A percentile compares a stretch with the other conserved stretches of the same genome.
These are phyloP conservation scores for Alternaria ethzedia DNA, from an alignment of 2,329 filamentous ascomycete genomes.

Conservation along the genomic window DNA sequence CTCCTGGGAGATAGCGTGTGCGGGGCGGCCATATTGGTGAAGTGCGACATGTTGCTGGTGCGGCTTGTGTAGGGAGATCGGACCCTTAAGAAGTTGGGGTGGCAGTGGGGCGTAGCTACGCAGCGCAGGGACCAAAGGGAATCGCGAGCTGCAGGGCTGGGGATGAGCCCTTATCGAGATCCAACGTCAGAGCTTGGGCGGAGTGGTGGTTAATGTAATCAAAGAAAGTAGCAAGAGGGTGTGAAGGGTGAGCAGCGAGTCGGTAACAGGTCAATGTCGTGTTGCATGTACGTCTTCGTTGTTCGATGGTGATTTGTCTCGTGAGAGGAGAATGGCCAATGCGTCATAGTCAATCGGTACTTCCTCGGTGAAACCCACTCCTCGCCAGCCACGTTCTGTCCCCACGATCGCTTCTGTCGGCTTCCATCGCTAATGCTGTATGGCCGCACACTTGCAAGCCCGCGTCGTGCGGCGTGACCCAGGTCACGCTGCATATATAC, in stretches of 20 bases:
- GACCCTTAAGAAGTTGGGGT: conserved; percentile 48
- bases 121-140: conserved; percentile 22
- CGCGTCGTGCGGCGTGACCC: not conserved
- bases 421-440: conserved; percentile 15
- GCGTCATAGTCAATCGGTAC: conserved; percentile 31
- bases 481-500: conserved; percentile 15
- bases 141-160: conserved; percentile 12
- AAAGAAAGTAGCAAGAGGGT: conserved; percentile 9
- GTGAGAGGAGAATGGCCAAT: conserved; percentile 21
- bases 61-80: conserved; percentile 71
- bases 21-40: conserved; percentile 30
- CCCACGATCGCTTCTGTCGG: conserved; percentile 20
- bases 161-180: conserved; percentile 9
- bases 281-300: conserved; percentile 47
- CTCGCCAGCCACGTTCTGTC: conserved; percentile 13
- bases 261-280: conserved; percentile 23
- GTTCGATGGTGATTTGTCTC: conserved; percentile 42
- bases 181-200: conserved; percentile 4
- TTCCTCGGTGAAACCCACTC: conserved; percentile 14
- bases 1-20: conserved; percentile 26
- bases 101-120: conserved; percentile 18
- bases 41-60: conserved; percentile 75
- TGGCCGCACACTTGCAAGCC: conserved; percentile 6
- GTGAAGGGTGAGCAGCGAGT: conserved; percentile 25
- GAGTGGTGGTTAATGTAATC: conserved; percentile 11